Evolutionary conservation across 1,139 yeast species (phyloP).

Genomic region (Blastobotrys raffinosifermentans): DNA sequence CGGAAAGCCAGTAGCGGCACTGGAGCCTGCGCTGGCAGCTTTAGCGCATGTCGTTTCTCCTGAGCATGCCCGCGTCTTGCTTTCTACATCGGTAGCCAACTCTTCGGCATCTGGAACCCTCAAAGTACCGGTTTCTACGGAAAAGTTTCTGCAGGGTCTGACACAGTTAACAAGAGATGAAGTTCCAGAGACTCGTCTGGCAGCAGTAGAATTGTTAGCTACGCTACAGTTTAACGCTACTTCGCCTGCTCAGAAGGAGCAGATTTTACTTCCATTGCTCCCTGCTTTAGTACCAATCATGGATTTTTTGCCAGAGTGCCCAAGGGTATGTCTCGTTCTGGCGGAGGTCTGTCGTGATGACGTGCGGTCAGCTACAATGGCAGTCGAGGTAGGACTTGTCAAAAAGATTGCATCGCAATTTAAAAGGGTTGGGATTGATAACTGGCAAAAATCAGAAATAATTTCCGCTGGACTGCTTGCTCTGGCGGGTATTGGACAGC

Average conservation of each 20-base stretch:
- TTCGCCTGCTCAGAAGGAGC: constrained; percentile 5
- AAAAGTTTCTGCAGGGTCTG: constrained; percentile 15
- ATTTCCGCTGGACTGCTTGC: constrained; percentile 28
- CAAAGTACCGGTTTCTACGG: constrained; percentile 5
- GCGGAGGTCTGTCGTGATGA: constrained; percentile 31
- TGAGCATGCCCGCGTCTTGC: constrained; percentile 15
- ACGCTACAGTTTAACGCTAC: constrained; percentile 24
- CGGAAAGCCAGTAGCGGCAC: constrained; percentile 12
- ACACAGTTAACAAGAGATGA: constrained; percentile 24
- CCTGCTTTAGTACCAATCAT: constrained; percentile 34
- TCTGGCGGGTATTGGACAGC: constrained; percentile 33
- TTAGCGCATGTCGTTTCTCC: constrained; percentile 24
- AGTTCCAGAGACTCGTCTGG: constrained; percentile 26
- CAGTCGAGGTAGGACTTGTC: constrained; percentile 34
- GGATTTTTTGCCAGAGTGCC: constrained; percentile 22
- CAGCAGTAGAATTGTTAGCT: constrained; percentile 31
- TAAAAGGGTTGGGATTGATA: constrained; percentile 16
- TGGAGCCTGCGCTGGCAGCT: constrained; percentile 27
- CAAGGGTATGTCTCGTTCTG: constrained; percentile 26
- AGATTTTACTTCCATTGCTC: constrained; percentile 26
- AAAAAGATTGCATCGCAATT: constrained; percentile 22
- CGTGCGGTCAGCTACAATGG: constrained; percentile 28
- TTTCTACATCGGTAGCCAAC: constrained; percentile 9
- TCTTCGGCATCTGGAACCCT: constrained; percentile 14
- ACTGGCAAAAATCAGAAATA: constrained; percentile 22